Evolutionary conservation across 208 protist species (phyloP).

Genomic region (Acanthamoeba culbertsoni): DNA sequence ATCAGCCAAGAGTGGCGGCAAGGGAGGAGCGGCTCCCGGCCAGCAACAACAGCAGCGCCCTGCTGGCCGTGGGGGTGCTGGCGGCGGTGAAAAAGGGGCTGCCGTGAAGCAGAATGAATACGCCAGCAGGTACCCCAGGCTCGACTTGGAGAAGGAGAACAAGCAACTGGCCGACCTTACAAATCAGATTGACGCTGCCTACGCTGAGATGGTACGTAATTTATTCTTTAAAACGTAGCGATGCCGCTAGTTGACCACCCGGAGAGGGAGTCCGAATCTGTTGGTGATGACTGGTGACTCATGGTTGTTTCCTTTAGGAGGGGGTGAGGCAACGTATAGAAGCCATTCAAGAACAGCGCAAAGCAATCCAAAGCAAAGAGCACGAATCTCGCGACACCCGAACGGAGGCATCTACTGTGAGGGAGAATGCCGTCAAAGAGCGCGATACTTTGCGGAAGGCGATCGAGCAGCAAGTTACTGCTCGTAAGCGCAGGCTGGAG

Average conservation of each 20-base stretch:
- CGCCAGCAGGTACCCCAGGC: background rate
- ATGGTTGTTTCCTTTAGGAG: background rate
- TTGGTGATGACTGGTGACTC: background rate
- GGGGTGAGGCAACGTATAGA: background rate
- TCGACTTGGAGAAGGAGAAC: background rate
- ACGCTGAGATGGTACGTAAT: background rate
- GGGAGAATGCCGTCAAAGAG: background rate
- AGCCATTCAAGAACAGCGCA: background rate
- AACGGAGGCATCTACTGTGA: background rate
- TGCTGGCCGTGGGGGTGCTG: background rate
- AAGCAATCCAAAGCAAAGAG: background rate
- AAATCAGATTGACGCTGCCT: background rate
- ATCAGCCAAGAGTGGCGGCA: too few species aligned
- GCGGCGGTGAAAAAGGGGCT: background rate
- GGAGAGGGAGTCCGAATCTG: too few species aligned
- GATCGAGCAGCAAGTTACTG: background rate
- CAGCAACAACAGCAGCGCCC: too few species aligned
- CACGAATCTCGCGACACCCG: background rate
- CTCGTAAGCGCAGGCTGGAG: background rate
- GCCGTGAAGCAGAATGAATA: background rate
- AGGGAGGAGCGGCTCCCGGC: too few species aligned
- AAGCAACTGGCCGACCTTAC: background rate
- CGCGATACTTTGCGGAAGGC: background rate
- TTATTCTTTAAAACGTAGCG: too few species aligned
- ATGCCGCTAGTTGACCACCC: too few species aligned